Base-by-base conservation (phyloP, 805 yeast species). In the Sugiyamaella americana region DNA sequence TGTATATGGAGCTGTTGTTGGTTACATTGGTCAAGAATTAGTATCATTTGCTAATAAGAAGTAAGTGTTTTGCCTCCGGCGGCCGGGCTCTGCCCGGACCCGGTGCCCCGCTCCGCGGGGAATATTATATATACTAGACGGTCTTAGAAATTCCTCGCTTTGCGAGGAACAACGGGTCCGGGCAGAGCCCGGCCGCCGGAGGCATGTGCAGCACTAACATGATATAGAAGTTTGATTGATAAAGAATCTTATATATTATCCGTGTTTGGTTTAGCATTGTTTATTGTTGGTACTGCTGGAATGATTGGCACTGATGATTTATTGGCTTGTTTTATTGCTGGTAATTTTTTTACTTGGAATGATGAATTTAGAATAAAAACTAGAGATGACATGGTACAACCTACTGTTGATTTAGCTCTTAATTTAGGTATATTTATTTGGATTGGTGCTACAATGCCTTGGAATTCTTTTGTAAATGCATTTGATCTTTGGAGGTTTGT, bases 261-360 rank as follows among this genome's bases (percentile, higher is more conserved):
- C 72, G 78, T 60, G 65, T 77, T 52, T 72, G 80, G 64, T 53
- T 74, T 51, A 73, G 85, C 46, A 64, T 73, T 64, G 62, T 76
- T 58, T 76, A 81, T 58, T 76, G 81, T 41, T 77, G 89, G 51
- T 58, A 80, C 63, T 74, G 88, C 54, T 64, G 86, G 68, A 5
- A 71, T 81, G 63, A 59, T 82, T 37, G 88, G 87, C 17, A 76
- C 80, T 16, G 88, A 82, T 62, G 88, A 82, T 59, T 72, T 82
- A 47, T 68, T 82, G 41, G 85, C 82, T 3, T 80, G 87, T 8
- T 83, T 82, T 59, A 77, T 82, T 4, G 87, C 87, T 1, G 88
- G 88, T 21, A 75, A 83, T 1, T 76, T 82, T 0, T 80, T 83
- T 58, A 78, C 84, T 3, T 82, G 88, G 88, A 79, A 80, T 43